phyloP scores from a whole-genome alignment of 2,329 filamentous ascomycete genomes.

The Hirsutella minnesotensis region DNA sequence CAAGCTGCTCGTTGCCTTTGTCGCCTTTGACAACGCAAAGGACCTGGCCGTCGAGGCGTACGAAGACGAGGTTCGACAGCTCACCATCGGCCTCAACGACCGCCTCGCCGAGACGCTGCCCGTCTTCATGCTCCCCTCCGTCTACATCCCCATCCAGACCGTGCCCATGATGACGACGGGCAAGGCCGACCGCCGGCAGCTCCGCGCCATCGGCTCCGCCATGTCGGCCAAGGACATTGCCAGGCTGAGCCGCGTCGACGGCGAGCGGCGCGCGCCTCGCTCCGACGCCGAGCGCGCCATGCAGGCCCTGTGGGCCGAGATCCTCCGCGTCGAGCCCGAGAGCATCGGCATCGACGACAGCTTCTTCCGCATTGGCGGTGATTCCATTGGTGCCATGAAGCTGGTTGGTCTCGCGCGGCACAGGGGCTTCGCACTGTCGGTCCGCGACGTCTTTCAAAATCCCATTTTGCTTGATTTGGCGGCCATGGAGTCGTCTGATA shows the following conservation, averaged over 20 bases:
- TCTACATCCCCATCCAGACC: slow-evolving; percentile 3
- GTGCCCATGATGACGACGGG: slow-evolving; percentile 4
- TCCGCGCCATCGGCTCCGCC: neutral
- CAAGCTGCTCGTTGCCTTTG: slow-evolving; percentile 1
- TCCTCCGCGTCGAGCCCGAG: slow-evolving; percentile 21
- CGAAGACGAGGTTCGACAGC: neutral
- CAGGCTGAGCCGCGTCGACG: slow-evolving; percentile 3
- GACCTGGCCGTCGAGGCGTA: neutral
- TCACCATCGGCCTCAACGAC: neutral
- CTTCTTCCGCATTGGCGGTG: slow-evolving; percentile 27
- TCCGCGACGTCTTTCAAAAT: slow-evolving; percentile 14
- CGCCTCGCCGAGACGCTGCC: slow-evolving; percentile 1
- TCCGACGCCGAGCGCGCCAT: slow-evolving; percentile 7
- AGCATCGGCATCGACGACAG: slow-evolving; percentile 18
- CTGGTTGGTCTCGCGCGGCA: slow-evolving; percentile 21
- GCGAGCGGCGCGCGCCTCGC: slow-evolving; percentile 4
- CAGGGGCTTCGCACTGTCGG: slow-evolving; percentile 12
- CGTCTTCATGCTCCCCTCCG: slow-evolving; percentile 5
- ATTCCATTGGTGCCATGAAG: slow-evolving; percentile 27
- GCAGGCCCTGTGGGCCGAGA: slow-evolving; percentile 23
- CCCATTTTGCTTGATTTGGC: slow-evolving; percentile 6
- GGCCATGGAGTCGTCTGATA: neutral
- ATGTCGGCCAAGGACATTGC: neutral
- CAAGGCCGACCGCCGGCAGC: slow-evolving; percentile 3
- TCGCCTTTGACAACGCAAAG: neutral